Evolutionary conservation across 495 filamentous ascomycete genomes (phyloP).

Genomic region (Lasiosphaeria miniovina): DNA sequence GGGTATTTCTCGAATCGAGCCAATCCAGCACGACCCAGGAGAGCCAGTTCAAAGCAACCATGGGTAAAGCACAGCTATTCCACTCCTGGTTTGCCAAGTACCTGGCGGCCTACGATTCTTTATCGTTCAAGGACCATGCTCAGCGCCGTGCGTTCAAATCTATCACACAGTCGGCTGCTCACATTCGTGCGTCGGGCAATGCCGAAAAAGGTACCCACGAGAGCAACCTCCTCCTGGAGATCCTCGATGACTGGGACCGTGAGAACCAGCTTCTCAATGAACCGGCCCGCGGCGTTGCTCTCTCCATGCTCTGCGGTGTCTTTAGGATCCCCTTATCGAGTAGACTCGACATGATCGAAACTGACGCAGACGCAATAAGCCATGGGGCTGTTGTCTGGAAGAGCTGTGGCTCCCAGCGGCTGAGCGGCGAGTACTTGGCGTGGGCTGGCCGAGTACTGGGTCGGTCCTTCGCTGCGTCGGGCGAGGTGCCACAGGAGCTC

Average conservation of each 20-base stretch:
- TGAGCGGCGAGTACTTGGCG: constrained; percentile 66
- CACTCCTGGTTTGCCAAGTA: constrained; percentile 67
- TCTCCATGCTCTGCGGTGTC: constrained; percentile 69
- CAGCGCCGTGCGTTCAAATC: constrained; percentile 56
- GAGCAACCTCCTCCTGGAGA: constrained; percentile 66
- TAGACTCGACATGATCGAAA: constrained; percentile 58
- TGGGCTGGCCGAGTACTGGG: constrained; percentile 87
- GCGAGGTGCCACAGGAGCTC: constrained; percentile 57
- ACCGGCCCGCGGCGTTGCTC: constrained; percentile 63
- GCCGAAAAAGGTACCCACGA: constrained; percentile 61
- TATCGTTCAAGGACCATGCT: constrained; percentile 42
- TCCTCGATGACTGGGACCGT: constrained; percentile 68
- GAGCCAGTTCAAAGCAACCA: constrained; percentile 66
- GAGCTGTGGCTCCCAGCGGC: constrained; percentile 59
- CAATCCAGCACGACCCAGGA: constrained; percentile 72
- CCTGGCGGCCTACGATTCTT: constrained; percentile 54
- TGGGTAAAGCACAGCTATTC: constrained; percentile 64
- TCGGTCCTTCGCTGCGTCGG: constrained; percentile 74
- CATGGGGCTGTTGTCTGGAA: constrained; percentile 69
- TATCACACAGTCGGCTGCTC: constrained; percentile 61
- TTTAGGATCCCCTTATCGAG: constrained; percentile 59
- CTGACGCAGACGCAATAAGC: constrained; percentile 56
- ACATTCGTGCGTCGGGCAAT: constrained; percentile 56
- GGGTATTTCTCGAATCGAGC: constrained; percentile 63
- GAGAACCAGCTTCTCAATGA: constrained; percentile 62